Evolutionary conservation across 352 stramenopile species (phyloP), one percentile per base, ranked within the genome.

Genomic region (Phytophthora fragariaefolia): DNA sequence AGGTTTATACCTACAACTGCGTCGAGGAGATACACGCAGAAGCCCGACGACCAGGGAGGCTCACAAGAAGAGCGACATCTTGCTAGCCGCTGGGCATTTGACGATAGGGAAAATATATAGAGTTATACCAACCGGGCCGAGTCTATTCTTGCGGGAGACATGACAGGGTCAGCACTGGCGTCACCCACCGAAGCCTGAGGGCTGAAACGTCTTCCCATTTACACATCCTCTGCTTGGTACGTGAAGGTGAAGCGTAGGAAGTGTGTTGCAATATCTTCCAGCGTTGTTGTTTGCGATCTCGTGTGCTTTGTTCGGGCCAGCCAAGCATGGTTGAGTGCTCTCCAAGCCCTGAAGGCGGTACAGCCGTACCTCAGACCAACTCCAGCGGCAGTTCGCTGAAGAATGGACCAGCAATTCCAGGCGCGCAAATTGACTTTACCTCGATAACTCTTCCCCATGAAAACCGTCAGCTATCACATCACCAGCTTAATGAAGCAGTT

Each of bases 61-160:
- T 24, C 36, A 63, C 50, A 40, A 12, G 43, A 42, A 67, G 23
- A 59, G 59, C 9, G 27, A 58, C 24, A 61, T 56, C 27, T 60
- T 59, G 52, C 46, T 53, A 57, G 51, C 58, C 36, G 42, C 45
- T 67, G 59, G 47, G 50, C 53, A 62, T 69, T 69, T 73, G 53
- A 63, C 27, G 58, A 53, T 69, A 58, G 32, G 48, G 42, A 55
- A 75, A 72, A 79, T 82, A 80, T 78, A 83, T 80, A 83, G 72
- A 83, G 63, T 65, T 73, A 58, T 42, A 58, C 63, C 43, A 71
- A 57, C 23, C 30, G 65, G 62, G 49, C 57, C 32, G 46, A 52
- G 60, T 71, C 67, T 71, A 71, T 71, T 75, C 50, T 71, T 71
- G 54, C 62, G 58, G 48, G 46, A 52, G 60, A 49, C 64, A 58